Percentiles rank a stretch among this genome's conserved stretches.
phyloP scores from a whole-genome alignment of 495 filamentous ascomycete species.

The Aspergillus leporis region DNA sequence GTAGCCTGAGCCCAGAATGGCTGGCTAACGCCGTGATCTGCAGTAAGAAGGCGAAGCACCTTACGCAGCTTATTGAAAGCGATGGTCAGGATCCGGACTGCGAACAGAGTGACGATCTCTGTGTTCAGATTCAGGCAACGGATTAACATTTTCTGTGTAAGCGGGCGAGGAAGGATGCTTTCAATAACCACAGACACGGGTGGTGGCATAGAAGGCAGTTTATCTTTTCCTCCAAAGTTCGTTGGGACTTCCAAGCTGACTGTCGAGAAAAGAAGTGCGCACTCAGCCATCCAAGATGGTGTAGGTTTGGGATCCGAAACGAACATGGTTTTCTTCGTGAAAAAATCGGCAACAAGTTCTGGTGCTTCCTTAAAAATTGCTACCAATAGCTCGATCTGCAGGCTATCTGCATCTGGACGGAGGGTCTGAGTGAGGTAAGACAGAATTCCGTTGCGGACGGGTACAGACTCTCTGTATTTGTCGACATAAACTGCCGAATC shows the following conservation, averaged over 20 bases:
- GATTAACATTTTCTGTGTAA: constrained; percentile 72
- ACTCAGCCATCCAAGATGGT: constrained; percentile 91
- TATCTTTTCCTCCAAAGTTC: constrained; percentile 64
- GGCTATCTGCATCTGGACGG: constrained; percentile 75
- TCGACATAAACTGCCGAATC: constrained; percentile 66
- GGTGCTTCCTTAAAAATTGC: constrained; percentile 78
- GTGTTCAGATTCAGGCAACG: constrained; percentile 75
- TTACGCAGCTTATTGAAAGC: constrained; percentile 75
- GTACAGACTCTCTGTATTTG: constrained; percentile 62
- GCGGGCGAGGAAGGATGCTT: constrained; percentile 80
- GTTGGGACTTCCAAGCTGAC: constrained; percentile 71
- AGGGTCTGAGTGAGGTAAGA: constrained; percentile 76
- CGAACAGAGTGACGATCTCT: constrained; percentile 78
- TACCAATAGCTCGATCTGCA: constrained; percentile 79
- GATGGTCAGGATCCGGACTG: constrained; percentile 71
- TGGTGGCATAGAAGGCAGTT: constrained; percentile 60
- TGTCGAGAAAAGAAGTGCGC: constrained; percentile 76
- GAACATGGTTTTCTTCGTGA: constrained; percentile 75
- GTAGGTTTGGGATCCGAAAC: constrained; percentile 88
- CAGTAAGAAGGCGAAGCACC: constrained; percentile 46
- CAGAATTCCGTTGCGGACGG: constrained; percentile 72
- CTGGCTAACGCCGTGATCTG: constrained; percentile 39
- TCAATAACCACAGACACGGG: constrained; percentile 75
- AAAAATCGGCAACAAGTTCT: constrained; percentile 84
- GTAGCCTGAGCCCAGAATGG: constrained; percentile 66